Conservation (phyloP, 2,329 filamentous ascomycete species). For the Pleomassaria siparia region DNA sequence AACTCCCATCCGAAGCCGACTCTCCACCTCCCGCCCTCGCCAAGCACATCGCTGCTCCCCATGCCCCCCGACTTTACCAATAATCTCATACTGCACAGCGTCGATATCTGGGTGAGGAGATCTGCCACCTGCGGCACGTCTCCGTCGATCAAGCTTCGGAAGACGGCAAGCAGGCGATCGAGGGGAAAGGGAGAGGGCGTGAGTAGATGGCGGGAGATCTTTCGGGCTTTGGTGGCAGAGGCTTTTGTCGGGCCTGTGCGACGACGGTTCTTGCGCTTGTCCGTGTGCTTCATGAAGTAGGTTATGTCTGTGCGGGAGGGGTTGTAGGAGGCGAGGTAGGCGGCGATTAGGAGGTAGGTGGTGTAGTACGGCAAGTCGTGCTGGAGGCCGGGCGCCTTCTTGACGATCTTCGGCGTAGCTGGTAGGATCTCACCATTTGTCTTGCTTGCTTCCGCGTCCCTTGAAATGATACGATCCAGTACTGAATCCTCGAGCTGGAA, state of each 20-base stretch:
- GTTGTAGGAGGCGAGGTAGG: constrained; percentile 82
- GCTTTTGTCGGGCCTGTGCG: constrained; percentile 19
- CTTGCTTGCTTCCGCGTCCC: not conserved
- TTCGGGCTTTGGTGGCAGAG: constrained; percentile 57
- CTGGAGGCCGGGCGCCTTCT: constrained; percentile 20
- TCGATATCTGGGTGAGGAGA: constrained; percentile 62
- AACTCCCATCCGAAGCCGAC: constrained; percentile 80
- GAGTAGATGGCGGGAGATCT: constrained; percentile 75
- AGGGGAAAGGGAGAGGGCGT: constrained; percentile 76
- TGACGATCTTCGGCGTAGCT: constrained; percentile 14
- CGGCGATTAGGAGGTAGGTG: constrained; percentile 71
- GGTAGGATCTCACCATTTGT: not conserved
- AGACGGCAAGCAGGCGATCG: constrained; percentile 77
- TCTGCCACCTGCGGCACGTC: constrained; percentile 49
- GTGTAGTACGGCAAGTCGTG: constrained; percentile 69
- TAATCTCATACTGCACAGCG: constrained; percentile 69
- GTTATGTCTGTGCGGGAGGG: constrained; percentile 70
- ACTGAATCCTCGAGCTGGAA: constrained; percentile 74
- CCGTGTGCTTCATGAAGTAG: constrained; percentile 73
- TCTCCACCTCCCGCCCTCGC: constrained; percentile 72
- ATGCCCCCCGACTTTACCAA: constrained; percentile 56
- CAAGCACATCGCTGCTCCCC: constrained; percentile 58
- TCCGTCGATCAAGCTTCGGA: constrained; percentile 63
- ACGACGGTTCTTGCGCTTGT: constrained; percentile 50
- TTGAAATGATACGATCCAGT: constrained; percentile 59